Evolutionary conservation across 2,329 filamentous ascomycete genomes (phyloP).

Genomic region (Pseudogymnoascus verrucosus): DNA sequence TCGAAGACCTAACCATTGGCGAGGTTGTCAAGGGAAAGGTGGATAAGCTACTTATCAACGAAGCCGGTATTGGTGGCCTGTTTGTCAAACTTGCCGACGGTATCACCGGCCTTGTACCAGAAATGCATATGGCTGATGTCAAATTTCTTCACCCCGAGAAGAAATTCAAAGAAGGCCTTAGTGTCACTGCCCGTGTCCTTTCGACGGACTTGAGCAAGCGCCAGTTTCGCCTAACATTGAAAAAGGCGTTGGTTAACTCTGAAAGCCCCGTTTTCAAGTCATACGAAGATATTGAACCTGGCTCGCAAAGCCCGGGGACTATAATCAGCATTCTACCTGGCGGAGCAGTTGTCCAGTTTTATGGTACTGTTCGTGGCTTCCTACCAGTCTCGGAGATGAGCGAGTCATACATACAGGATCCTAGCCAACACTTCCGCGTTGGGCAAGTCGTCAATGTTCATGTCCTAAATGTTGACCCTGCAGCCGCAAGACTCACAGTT

Average conservation of each 20-base stretch:
- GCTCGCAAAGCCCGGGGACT: conserved; percentile 75
- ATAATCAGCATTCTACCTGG: conserved; percentile 71
- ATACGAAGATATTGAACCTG: conserved; percentile 65
- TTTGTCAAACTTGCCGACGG: conserved; percentile 79
- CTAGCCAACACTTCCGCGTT: conserved; percentile 76
- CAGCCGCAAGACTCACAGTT: conserved; percentile 66
- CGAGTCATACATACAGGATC: conserved; percentile 87
- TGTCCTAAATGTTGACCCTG: conserved; percentile 70
- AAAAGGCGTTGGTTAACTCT: conserved; percentile 90
- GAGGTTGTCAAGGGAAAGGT: conserved; percentile 73
- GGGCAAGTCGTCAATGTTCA: conserved; percentile 91
- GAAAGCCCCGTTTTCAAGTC: conserved; percentile 71
- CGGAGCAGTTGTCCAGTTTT: conserved; percentile 90
- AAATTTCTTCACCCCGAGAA: conserved; percentile 87
- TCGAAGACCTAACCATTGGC: conserved; percentile 82
- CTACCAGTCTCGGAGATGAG: conserved; percentile 96
- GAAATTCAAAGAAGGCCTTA: conserved; percentile 83
- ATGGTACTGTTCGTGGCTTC: conserved; percentile 74
- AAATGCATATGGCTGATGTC: conserved; percentile 82
- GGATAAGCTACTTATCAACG: conserved; percentile 73
- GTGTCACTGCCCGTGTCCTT: conserved; percentile 77
- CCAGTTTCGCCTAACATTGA: conserved; percentile 79
- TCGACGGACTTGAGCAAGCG: conserved; percentile 69
- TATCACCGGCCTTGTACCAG: conserved; percentile 80
- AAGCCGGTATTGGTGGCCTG: conserved; percentile 70